Evolutionary conservation across 148 eudicot species (phyloP), one percentile per base, ranked within the genome.

Genomic region (Fagopyrum homotropicum): DNA sequence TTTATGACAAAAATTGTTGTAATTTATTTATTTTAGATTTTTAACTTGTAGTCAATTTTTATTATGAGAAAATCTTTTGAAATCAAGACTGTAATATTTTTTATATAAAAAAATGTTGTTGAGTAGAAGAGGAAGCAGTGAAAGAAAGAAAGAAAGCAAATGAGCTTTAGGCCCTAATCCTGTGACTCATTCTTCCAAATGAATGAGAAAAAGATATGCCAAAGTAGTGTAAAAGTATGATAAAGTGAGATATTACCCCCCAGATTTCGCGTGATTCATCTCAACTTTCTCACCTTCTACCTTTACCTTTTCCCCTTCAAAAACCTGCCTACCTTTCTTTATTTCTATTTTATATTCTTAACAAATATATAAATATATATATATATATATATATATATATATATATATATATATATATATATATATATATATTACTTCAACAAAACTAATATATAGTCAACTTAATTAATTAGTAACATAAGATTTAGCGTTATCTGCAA

Each of bases 251-350:
- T 66, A 40, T 35, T 64, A 40, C 19, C 17, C 15, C 9, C 71
- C 71, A 66, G 71, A 66, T 66, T 66, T 66, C 71, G 71, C 71
- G 71, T 66, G 71, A 66, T 66, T 66, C 71, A 40, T 3, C n/a
- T 66, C 47, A 12, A 66, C 71, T 66, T 66, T 66, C 71, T 63
- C 35, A 12, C 0, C 40, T 35, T 30, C 11, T 63, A 40, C 71
- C 9, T 66, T 66, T 43, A 66, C 47, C 46, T 5, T 66, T 66
- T 43, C 14, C 19, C 7, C 46, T 0, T 64, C 7, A 64, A 35
- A 30, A 61, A 29, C 11, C 5, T 63, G 69, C 12, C 46, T 22
- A 14, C n/a, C 10, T 40, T 40, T 3, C 12, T 59, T 19, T 26
- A 60, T 60, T 9, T 60, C 9, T 57, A 16, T 8, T 57, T 17